Evolutionary conservation across 768 basidiomycete genomes (phyloP).

Genomic region (Candolleomyces eurysporus): DNA sequence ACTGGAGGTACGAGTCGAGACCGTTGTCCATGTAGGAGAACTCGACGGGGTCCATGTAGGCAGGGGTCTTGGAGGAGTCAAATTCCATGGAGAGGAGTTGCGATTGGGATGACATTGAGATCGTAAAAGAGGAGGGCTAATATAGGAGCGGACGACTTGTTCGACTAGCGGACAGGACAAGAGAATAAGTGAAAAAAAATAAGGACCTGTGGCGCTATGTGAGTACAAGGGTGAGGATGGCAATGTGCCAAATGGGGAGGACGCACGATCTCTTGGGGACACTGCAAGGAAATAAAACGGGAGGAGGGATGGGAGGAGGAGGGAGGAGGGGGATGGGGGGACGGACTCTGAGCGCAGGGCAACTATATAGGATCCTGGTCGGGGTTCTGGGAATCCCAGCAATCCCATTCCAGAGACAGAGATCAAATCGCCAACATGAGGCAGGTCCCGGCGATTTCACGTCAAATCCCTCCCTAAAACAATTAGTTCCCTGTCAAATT

Average conservation of each 20-base stretch:
- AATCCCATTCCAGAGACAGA: slow-evolving; percentile 11
- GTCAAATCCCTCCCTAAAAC: slow-evolving; percentile 9
- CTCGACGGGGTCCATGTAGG: slow-evolving; percentile 48
- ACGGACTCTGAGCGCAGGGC: slow-evolving; percentile 12
- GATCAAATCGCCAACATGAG: slow-evolving; percentile 18
- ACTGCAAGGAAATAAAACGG: slow-evolving; percentile 40
- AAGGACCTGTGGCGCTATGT: slow-evolving; percentile 16
- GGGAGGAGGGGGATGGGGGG: slow-evolving; percentile 26
- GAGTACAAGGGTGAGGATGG: slow-evolving; percentile 21
- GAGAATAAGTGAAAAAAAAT: slow-evolving; percentile 22
- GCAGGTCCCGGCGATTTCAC: slow-evolving; percentile 10
- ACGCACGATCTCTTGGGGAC: slow-evolving; percentile 19
- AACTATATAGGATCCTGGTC: slow-evolving; percentile 14
- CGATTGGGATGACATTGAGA: slow-evolving; percentile 28
- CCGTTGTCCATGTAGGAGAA: slow-evolving; percentile 51
- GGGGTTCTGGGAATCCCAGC: slow-evolving; percentile 7
- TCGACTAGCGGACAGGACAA: slow-evolving; percentile 16
- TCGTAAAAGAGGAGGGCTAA: slow-evolving; percentile 27
- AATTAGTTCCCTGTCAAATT: slow-evolving; percentile 11
- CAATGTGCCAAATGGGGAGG: slow-evolving; percentile 22
- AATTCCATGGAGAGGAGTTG: slow-evolving; percentile 45
- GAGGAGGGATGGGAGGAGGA: slow-evolving; percentile 24
- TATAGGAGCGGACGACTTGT: slow-evolving; percentile 20
- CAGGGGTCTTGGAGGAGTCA: slow-evolving; percentile 45
- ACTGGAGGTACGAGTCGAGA: slow-evolving; percentile 62